Percentiles rank a stretch among this genome's conserved stretches.
Evolutionary conservation across 352 stramenopile genomes (phyloP).

Genomic region (Phytophthora cryptogea): DNA sequence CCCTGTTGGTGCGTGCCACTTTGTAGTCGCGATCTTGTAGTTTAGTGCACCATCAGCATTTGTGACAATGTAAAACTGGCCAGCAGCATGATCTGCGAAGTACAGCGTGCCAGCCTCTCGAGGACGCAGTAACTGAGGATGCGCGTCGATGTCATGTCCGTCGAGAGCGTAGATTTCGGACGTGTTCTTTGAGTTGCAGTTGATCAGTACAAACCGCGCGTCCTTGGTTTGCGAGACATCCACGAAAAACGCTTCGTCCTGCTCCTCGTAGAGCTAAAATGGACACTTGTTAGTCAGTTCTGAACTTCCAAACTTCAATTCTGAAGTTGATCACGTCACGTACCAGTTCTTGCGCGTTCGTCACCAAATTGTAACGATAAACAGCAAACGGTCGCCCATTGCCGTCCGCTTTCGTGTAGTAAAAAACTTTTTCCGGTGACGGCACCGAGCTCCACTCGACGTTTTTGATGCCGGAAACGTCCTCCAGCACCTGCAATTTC

Average conservation of each 20-base stretch:
- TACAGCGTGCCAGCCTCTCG: conserved; percentile 73
- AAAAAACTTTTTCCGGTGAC: conserved; percentile 41
- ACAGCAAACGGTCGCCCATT: conserved; percentile 67
- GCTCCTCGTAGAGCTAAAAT: conserved; percentile 75
- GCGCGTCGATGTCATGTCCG: conserved; percentile 23
- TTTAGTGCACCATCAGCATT: conserved; percentile 74
- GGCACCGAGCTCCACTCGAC: conserved; percentile 60
- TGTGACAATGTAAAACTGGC: conserved; percentile 81
- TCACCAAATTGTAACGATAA: conserved; percentile 63
- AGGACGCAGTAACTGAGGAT: conserved; percentile 50
- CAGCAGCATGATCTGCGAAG: conserved; percentile 80
- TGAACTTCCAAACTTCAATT: conserved; percentile 25
- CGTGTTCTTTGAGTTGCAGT: conserved; percentile 87
- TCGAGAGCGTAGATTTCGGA: conserved; percentile 82
- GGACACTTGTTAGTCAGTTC: conserved; percentile 14
- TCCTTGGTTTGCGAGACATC: conserved; percentile 89
- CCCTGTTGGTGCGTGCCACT: conserved; percentile 2
- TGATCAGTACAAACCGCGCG: conserved; percentile 78
- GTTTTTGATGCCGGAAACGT: conserved; percentile 62
- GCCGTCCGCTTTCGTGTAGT: conserved; percentile 76
- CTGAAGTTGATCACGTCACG: conserved; percentile 18
- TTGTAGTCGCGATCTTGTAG: conserved; percentile 72
- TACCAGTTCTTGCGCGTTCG: conserved; percentile 56
- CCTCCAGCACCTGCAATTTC: conserved; percentile 36
- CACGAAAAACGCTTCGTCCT: conserved; percentile 79